These are phyloP conservation scores for Naumovozyma castellii DNA, from an alignment of 805 yeast species.

Conservation along the genomic window DNA sequence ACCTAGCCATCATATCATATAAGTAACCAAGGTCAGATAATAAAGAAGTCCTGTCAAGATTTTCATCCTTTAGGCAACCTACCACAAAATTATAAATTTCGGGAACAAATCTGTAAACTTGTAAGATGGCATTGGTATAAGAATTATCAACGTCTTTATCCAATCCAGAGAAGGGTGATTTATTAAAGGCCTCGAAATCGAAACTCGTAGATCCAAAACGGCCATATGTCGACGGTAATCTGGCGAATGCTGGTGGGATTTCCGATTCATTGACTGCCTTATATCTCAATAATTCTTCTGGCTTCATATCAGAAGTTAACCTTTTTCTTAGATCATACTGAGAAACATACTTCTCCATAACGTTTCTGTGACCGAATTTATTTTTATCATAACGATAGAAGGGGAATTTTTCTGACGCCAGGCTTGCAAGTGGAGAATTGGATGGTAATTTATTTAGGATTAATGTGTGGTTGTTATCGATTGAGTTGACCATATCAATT, in stretches of 20 bases:
- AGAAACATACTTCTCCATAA: slow-evolving; percentile 35
- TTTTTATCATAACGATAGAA: slow-evolving; percentile 46
- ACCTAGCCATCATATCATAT: slow-evolving; percentile 83
- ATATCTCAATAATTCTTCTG: slow-evolving; percentile 15
- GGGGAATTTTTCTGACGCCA: slow-evolving; percentile 29
- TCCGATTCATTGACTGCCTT: slow-evolving; percentile 28
- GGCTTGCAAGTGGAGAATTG: slow-evolving; percentile 2
- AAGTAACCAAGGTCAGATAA: slow-evolving; percentile 79
- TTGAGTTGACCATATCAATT: slow-evolving; percentile 34
- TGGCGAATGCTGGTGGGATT: slow-evolving; percentile 67
- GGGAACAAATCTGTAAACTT: slow-evolving; percentile 70
- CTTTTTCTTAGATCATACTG: slow-evolving; percentile 26
- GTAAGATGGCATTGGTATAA: slow-evolving; percentile 68
- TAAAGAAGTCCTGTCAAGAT: slow-evolving; percentile 40
- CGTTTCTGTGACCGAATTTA: slow-evolving; percentile 50
- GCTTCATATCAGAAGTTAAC: slow-evolving; percentile 6
- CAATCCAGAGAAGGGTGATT: slow-evolving; percentile 68
- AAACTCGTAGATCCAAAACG: slow-evolving; percentile 90
- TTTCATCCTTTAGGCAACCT: slow-evolving; percentile 45
- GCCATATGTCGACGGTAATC: slow-evolving; percentile 70
- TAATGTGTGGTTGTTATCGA: not conserved
- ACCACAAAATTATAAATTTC: slow-evolving; percentile 58
- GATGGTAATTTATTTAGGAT: not conserved
- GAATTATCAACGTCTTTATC: slow-evolving; percentile 80
- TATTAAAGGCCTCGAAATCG: slow-evolving; percentile 78